Percentiles rank a stretch among this genome's conserved stretches.
These are phyloP conservation scores for Apiosordaria backusii DNA, from an alignment of 495 filamentous ascomycete species.

Conservation along the genomic window DNA sequence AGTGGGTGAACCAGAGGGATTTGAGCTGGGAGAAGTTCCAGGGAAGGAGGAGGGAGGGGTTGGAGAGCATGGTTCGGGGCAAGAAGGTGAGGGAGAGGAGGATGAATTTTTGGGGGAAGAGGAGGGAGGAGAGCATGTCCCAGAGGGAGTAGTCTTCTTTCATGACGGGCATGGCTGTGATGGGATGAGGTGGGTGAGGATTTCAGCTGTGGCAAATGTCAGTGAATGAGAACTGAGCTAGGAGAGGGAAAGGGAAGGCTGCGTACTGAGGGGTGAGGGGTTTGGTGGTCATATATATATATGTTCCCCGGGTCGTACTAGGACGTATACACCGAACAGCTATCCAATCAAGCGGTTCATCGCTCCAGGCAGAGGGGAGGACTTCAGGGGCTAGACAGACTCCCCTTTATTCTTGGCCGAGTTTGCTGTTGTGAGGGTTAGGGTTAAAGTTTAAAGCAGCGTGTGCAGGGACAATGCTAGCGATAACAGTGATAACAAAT, in stretches of 20 bases:
- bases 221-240: background rate
- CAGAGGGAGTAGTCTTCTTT: background rate
- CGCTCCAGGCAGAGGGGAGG: background rate
- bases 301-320: background rate
- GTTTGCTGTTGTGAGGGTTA: background rate
- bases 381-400: background rate
- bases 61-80: conserved; percentile 33
- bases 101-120: conserved; percentile 43
- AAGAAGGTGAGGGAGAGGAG: conserved; percentile 34
- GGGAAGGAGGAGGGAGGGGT: conserved; percentile 21
- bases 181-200: background rate
- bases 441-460: background rate
- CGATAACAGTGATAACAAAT: background rate
- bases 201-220: background rate
- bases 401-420: background rate
- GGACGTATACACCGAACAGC: background rate
- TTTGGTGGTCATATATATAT: background rate
- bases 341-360: background rate
- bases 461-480: background rate
- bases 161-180: background rate
- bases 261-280: background rate
- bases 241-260: background rate
- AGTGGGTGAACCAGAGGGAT: conserved; percentile 47
- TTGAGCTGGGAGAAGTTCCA: conserved; percentile 29
- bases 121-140: conserved; percentile 23